Evolutionary conservation across 306 rosid genomes (phyloP), one percentile per base, ranked within the genome.

Genomic region (Gastrolobium villosum): DNA sequence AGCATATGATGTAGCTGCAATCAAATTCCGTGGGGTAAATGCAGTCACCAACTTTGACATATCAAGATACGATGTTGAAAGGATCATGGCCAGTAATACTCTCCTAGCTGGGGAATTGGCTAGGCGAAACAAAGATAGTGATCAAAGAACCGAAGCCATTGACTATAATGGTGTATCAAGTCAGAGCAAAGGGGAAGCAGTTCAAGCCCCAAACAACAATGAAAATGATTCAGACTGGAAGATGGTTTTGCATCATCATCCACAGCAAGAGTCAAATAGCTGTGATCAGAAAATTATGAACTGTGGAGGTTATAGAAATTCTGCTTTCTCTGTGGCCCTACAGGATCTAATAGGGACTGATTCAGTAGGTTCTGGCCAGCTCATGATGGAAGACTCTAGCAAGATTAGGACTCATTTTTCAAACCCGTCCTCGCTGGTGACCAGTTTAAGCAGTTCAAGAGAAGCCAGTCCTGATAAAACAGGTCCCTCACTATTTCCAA

Each of bases 1-100:
- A 77, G 99, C 99, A 8, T 96, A 96, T 66, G 99, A 96, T 77
- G 72, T 96, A 61, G 99, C 99, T 5, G 99, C 99, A 7, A 91
- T 96, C 37, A 96, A 96, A 79, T 96, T 96, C 59, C 96, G 99
- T 0, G 99, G 99, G 0, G 84, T 68, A 10, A 93, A 91, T 71
- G 99, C 99, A 0, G 97, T 96, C 1, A 96, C 99, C 7, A 96
- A 96, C 74, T 96, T 96, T 0, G 98, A 93, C 87, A 89, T 93
- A 14, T 87, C 99, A 2, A 87, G 91, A 74, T 96, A 96, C 49
- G 91, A 96, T 1, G 97, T 96, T 4, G 99, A 96, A 37, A 90
- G 84, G 66, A 96, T 96, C 89, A 93, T 91, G 90, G 92, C 96
- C 11, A 96, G 99, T 52, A 91, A 56, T 10, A 91, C 94, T 10